Conservation (phyloP, 208 protist species). For the Giardia muris region DNA sequence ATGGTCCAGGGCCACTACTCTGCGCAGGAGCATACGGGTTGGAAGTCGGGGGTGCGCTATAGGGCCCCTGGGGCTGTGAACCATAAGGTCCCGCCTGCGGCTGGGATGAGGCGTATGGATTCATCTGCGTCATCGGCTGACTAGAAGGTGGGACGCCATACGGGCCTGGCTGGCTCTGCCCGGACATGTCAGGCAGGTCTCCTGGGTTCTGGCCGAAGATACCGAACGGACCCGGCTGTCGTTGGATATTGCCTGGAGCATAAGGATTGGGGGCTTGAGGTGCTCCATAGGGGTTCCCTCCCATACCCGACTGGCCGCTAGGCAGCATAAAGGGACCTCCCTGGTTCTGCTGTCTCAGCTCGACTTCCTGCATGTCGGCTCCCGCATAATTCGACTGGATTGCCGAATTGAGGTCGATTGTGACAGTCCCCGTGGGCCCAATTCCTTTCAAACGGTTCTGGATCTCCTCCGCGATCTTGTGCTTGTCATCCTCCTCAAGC, state of each 20-base stretch:
- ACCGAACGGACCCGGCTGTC: too few species aligned
- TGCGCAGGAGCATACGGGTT: not conserved
- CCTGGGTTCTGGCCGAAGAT: too few species aligned
- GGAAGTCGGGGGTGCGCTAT: not conserved
- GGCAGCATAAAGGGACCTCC: not conserved
- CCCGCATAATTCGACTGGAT: not conserved
- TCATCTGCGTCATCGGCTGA: too few species aligned
- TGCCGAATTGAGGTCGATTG: not conserved
- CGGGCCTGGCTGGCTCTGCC: too few species aligned
- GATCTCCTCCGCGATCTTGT: not conserved
- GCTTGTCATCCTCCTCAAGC: not conserved
- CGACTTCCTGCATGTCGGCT: not conserved
- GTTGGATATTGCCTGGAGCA: not conserved
- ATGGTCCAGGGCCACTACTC: not conserved
- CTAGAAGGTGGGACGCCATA: too few species aligned
- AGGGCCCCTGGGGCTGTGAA: not conserved
- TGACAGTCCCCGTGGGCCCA: not conserved
- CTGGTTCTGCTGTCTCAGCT: not conserved
- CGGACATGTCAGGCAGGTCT: too few species aligned
- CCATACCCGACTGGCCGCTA: not conserved
- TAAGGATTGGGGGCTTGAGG: not conserved
- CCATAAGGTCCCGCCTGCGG: not conserved
- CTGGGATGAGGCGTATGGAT: too few species aligned
- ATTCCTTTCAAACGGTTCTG: not conserved
- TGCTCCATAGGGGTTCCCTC: not conserved